Evolutionary conservation across 768 basidiomycete genomes (phyloP).

Genomic region (Amanita subjunquillea): DNA sequence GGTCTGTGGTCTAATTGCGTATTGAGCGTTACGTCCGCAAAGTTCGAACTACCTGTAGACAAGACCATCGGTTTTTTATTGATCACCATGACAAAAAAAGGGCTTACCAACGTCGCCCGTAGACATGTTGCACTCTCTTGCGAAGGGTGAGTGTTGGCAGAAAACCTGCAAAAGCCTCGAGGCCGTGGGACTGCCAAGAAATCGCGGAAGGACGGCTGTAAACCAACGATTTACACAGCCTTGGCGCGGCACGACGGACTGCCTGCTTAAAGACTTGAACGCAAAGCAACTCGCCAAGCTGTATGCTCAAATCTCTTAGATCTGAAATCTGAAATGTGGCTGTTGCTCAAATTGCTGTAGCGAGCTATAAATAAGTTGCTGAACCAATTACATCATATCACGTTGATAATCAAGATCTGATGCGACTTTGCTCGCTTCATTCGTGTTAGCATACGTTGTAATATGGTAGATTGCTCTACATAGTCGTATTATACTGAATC

Average conservation of each 20-base stretch:
- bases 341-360: background rate
- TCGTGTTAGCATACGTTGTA: background rate
- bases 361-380: background rate
- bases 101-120: background rate
- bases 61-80: background rate
- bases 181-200: constrained; percentile 1
- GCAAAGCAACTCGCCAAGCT: too few species aligned
- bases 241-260: background rate
- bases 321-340: too few species aligned
- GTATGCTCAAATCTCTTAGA: too few species aligned
- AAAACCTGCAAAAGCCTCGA: background rate
- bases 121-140: background rate
- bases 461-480: too few species aligned
- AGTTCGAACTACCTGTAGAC: background rate
- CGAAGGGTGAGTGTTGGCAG: background rate
- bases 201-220: background rate
- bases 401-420: background rate
- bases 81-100: background rate
- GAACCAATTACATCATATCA: background rate
- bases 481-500: background rate
- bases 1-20: background rate
- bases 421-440: background rate
- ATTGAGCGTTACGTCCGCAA: background rate
- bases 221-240: background rate
- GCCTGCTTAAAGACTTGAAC: too few species aligned